Evolutionary conservation across 257 asterid species (phyloP), one percentile per base, ranked within the genome.

Genomic region (Nicotiana knightiana): DNA sequence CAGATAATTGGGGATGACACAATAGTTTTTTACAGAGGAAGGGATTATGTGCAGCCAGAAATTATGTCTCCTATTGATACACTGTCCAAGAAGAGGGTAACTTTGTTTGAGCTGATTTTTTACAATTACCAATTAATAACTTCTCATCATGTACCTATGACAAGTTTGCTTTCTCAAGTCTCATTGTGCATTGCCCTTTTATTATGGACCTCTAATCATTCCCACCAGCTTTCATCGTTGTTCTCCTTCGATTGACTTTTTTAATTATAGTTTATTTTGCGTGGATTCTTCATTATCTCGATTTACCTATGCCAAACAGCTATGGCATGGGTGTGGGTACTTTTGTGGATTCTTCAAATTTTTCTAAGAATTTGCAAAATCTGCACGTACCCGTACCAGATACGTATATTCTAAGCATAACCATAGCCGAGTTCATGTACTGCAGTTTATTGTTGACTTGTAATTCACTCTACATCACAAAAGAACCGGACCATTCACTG

Each of bases 11-110:
- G 95, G 57, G 93, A 92, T 71, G 92, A 96, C 85, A 91, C 97
- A 0, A 85, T 94, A 59, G 90, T 96, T 79, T 96, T 96, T 82
- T 94, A 94, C 82, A 88, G 99, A 8, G 98, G 98, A 54, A 96
- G 89, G 82, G 85, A 92, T 66, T 96, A 96, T 85, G 97, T 88
- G 83, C 98, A 93, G 86, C 99, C 99, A 28, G 86, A 91, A 92
- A 93, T 94, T 73, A 94, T 93, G 98, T 96, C 97, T 15, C 99
- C 99, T 15, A 88, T 96, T 39, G 98, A 94, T 84, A 96, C 99
- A 17, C 83, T 96, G 62, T 93, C 99, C 11, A 96, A 93, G 88
- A 96, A 91, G 87, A 89, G 90, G 92, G 97, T 93, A 83, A 63
- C 91, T 80, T 75, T 82, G 59, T 70, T 13, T n/a, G 59, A 53